A percentile compares a stretch with the other conserved stretches of the same genome.
Evolutionary conservation across 164 flowering plant genomes (phyloP).

Genomic region (Akebia trifoliata): DNA sequence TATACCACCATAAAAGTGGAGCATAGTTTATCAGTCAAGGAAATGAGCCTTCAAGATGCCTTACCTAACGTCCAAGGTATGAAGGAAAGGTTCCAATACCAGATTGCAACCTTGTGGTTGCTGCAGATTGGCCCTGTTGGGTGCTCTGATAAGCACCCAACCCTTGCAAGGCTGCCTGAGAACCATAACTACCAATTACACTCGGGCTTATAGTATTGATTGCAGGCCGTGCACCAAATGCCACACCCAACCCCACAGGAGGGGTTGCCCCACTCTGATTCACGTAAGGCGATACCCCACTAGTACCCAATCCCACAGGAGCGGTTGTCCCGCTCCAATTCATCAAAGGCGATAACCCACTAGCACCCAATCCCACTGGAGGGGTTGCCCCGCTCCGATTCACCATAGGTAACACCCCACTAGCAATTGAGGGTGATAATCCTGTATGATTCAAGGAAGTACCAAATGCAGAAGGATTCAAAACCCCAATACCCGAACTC

Average conservation of each 20-base stretch:
- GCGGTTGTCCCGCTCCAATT: conserved; percentile 13
- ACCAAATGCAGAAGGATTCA: conserved; percentile 14
- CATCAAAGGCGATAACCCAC: conserved; percentile 21
- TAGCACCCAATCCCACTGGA: conserved; percentile 14
- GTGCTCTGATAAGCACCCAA: conserved; percentile 34
- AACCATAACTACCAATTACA: conserved; percentile 37
- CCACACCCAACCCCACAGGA: conserved; percentile 15
- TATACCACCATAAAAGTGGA: background rate
- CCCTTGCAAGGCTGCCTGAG: conserved; percentile 43
- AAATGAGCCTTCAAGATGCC: too few relatives aligned
- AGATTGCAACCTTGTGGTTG: conserved; percentile 23
- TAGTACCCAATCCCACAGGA: conserved; percentile 12
- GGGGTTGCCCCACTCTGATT: conserved; percentile 14
- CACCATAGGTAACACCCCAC: conserved; percentile 21
- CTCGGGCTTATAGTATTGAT: conserved; percentile 35
- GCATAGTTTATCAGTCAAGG: too few relatives aligned
- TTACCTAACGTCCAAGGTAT: conserved; percentile 24
- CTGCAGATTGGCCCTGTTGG: conserved; percentile 27
- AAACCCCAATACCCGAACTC: conserved; percentile 20
- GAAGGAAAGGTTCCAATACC: conserved; percentile 22
- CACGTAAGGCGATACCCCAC: conserved; percentile 22
- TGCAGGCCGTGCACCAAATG: conserved; percentile 26
- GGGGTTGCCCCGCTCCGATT: conserved; percentile 14
- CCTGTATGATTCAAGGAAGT: conserved; percentile 8
- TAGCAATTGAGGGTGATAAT: conserved; percentile 11